Base-by-base conservation (phyloP, 805 yeast genomes). In the Saccharomycopsis selenospora region DNA sequence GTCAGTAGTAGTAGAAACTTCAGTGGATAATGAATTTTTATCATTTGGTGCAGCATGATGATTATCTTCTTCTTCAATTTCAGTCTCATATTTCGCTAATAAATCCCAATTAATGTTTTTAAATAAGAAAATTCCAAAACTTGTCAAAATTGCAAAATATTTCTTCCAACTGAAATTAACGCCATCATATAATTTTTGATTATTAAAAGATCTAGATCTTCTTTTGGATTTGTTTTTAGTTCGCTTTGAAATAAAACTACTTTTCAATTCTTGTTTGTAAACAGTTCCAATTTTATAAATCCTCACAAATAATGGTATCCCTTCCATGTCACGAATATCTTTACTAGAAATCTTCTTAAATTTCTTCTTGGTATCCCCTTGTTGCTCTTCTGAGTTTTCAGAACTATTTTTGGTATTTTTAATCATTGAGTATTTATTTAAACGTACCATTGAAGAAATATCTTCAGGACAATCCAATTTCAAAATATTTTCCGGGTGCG, bases 81-180 rank as follows among this genome's bases (percentile, higher is more conserved):
- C 47, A 11, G 20, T n/a, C 14, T 40, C 48, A 33, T 43, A 48
- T 18, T 30, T 42, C 4, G 23, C 18, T n/a, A 50, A 25, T 11
- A 45, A 28, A 10, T 52, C 51, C 51, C 53, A 64, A 23, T 66
- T 64, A 41, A 66, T 54, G 42, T 64, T 66, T 36, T 71, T 73
- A 58, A 69, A 76, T 26, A 76, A 60, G 11, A 75, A 61, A 18
- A 76, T 54, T 1, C 81, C 81, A 51, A 72, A 66, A 0, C 75
- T 62, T 0, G 82, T 77, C 42, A 77, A 57, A n/a, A 76, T 59
- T 22, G 72, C 76, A 55, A 63, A 71, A 47, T 69, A 70, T 29
- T 64, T 67, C 49, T 63, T 72, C 80, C 79, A 74, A 13, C 56
- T 52, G 10, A 57, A 60, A 3, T 14, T 36, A 26, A 36, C 50